Evolutionary conservation across 75 land plant genomes (phyloP), one percentile per base, ranked within the genome.

Genomic region (Sequoiadendron giganteum): DNA sequence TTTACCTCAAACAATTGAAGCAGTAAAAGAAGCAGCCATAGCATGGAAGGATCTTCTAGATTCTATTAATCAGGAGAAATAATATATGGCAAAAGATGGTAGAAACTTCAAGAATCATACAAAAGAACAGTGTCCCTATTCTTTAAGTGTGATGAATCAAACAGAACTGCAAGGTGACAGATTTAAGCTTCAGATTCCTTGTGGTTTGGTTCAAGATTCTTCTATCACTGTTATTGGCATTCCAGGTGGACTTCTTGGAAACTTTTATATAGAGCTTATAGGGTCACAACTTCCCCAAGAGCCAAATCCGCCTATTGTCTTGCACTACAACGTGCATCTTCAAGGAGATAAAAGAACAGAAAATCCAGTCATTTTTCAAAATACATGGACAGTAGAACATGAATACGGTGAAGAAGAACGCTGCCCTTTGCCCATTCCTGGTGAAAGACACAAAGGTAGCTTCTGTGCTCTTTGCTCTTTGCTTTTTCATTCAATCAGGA

Each of bases 371-470:
- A 97, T 98, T 88, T 97, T 98, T 16, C 99, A 97, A 88, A 98
- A 98, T 81, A 95, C 97, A 58, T 98, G 99, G 98, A 97, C 96
- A 47, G 25, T 84, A 65, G 90, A 88, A 70, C 89, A 87, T 88
- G 98, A 97, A 73, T 97, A 98, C 98, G 96, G 94, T 52, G 90
- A 89, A 43, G 99, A 98, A 89, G 95, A 97, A 89, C 94, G 99
- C 14, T 98, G 99, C 72, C 99, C 99, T 85, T 85, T 90, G 38
- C 93, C 93, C 52, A 78, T 65, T 76, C 47, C 94, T 61, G 92
- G 88, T 14, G 88, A 84, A 19, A 87, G 81, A 86, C 86, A 87
- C 61, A 95, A 94, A 94, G 97, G 95, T 91, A 42, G 5, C 40
- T 56, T 42, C 32, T 85, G 48, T 34, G 38, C 40, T 81, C 36